phyloP scores from a whole-genome alignment of 345 rosid species.

The Dimocarpus longan region DNA sequence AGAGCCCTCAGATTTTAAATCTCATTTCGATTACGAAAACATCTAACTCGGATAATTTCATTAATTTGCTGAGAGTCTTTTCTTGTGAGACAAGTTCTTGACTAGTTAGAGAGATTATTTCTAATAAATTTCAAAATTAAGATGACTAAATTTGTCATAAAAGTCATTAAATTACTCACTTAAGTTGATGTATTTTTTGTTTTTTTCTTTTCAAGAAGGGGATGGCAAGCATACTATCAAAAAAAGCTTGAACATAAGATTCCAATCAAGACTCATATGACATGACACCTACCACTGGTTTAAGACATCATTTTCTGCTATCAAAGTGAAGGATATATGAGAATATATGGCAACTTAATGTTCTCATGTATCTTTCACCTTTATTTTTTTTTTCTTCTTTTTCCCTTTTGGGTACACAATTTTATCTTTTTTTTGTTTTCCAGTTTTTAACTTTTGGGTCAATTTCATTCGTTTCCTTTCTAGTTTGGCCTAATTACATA shows the following conservation, averaged over 20 bases:
- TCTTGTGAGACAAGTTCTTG: too few relatives aligned
- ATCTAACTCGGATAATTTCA: too few relatives aligned
- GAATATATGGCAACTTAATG: constrained; percentile 5
- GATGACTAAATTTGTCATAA: too few relatives aligned
- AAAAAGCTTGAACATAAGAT: not conserved
- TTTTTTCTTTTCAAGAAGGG: not conserved
- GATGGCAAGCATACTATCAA: not conserved
- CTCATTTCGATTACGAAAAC: too few relatives aligned
- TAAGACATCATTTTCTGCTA: not conserved
- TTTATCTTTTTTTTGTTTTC: too few relatives aligned
- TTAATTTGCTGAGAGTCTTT: too few relatives aligned
- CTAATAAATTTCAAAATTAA: too few relatives aligned
- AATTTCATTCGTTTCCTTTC: not conserved
- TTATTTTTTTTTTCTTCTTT: not conserved
- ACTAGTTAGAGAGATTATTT: too few relatives aligned
- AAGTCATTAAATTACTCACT: too few relatives aligned
- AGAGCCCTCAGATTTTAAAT: too few relatives aligned
- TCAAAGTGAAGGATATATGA: constrained; percentile 1
- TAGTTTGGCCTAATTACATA: not conserved
- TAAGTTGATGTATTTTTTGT: too few relatives aligned
- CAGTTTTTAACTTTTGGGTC: not conserved
- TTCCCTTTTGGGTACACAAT: not conserved
- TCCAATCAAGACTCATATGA: constrained; percentile 2
- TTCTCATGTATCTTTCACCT: constrained; percentile 3
- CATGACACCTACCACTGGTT: constrained; percentile 9